Base-by-base conservation (phyloP, 169 alveolate genomes). In the Plasmodium adleri region DNA sequence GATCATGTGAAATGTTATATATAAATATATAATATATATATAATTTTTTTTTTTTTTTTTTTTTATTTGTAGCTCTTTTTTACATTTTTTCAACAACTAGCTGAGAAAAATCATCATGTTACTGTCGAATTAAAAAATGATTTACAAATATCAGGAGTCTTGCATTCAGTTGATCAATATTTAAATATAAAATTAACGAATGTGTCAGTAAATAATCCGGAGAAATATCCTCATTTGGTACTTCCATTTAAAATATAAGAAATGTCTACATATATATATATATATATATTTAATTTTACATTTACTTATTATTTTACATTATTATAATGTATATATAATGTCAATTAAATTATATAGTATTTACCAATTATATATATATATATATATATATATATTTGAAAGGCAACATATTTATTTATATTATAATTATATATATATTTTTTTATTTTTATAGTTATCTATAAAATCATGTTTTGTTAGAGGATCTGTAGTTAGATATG, bases 401-500 rank as follows among this genome's bases (percentile, higher is more conserved):
- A 32, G 45, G 45, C 9, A 32, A 32, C 45, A 4, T 32, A 39
- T 39, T 52, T 52, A 52, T 49, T 47, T 68, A 22, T 32, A 74
- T 24, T 32, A 45, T 62, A 24, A 17, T 28, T 28, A 10, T 17
- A 49, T 71, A 28, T 45, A n/a, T 70, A 10, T 24, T 32, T 62
- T 28, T 90, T 17, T 28, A 64, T 56, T 22, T 59, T n/a, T 52
- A n/a, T 72, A 91, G 96, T 52, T 93, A 71, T 94, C 98, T 3
- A 94, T 97, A 17, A 95, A 96, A 89, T 97, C 96, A 87, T 96
- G 99, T 88, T 98, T 98, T 72, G 97, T 98, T 3, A 92, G 99
- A 67, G 99, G 99, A 59, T 96, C 98, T 13, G 98, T 97, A 12
- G 98, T 98, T 2, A 96, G 99, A 56, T 98, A 98, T 88, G 96